Conservation (phyloP, 805 yeast species). For the Priceomyces melissophilus region DNA sequence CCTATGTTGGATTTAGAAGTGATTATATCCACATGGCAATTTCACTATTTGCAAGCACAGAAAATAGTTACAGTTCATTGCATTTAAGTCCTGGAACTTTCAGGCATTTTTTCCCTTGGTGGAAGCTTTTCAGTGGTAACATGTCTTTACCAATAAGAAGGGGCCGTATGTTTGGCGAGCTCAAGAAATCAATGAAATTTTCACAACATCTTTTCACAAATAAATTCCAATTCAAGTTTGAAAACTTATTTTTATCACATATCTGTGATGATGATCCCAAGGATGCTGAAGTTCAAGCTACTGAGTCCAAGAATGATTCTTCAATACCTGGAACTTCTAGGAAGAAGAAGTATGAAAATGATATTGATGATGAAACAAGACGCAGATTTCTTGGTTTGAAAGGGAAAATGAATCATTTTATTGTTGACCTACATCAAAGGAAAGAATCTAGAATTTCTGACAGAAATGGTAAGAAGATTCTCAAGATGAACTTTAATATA, state of each 20-base stretch:
- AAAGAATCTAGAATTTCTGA: conserved; percentile 33
- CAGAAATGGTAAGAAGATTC: conserved; percentile 45
- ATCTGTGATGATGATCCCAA: conserved; percentile 46
- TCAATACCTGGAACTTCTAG: too few relatives aligned
- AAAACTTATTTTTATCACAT: conserved; percentile 74
- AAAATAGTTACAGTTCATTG: conserved; percentile 57
- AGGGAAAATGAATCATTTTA: conserved; percentile 35
- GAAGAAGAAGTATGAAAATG: conserved; percentile 18
- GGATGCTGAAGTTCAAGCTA: neutral
- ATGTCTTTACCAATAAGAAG: conserved; percentile 74
- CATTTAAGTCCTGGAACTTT: conserved; percentile 74
- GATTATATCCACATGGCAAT: conserved; percentile 40
- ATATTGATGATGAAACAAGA: conserved; percentile 38
- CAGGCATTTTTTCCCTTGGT: conserved; percentile 75
- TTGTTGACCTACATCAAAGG: conserved; percentile 40
- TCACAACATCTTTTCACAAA: conserved; percentile 73
- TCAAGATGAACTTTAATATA: conserved; percentile 58
- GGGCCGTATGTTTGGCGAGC: conserved; percentile 66
- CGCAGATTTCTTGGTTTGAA: conserved; percentile 66
- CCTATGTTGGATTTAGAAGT: conserved; percentile 39
- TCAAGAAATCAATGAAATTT: conserved; percentile 58
- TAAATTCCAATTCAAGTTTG: conserved; percentile 70
- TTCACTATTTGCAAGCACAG: conserved; percentile 33
- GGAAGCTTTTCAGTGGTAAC: conserved; percentile 78
- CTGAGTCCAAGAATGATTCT: neutral